These are phyloP conservation scores for Suillus americanus DNA, from an alignment of 768 basidiomycete genomes.

Conservation along the genomic window DNA sequence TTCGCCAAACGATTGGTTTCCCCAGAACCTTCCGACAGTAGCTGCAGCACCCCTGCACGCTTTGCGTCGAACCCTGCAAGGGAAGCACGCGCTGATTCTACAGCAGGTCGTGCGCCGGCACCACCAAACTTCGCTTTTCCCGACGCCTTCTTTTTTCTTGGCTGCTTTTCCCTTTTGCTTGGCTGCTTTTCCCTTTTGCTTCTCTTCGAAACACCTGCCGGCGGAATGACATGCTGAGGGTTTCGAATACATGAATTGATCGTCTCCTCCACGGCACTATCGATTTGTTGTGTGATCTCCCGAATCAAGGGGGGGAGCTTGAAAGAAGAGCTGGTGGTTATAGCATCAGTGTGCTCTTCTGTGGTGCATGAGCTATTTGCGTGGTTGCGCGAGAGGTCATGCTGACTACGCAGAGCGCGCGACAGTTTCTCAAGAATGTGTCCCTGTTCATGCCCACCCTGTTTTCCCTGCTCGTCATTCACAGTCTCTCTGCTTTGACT, in stretches of 20 bases:
- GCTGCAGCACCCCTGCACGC: background rate
- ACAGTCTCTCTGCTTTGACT: background rate
- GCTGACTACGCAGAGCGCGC: background rate
- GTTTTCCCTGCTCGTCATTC: background rate
- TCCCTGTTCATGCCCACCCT: background rate
- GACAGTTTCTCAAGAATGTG: background rate
- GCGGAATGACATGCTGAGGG: background rate
- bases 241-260: background rate
- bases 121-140: background rate
- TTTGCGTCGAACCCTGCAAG: background rate
- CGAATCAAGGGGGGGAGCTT: background rate
- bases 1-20: too few species aligned
- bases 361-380: background rate
- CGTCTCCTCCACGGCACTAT: background rate
- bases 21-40: background rate
- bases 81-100: conserved; percentile 1
- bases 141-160: background rate
- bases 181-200: background rate
- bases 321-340: background rate
- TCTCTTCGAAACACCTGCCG: background rate
- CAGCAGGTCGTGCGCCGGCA: background rate
- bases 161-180: background rate
- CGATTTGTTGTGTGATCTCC: background rate
- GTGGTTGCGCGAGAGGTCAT: background rate
- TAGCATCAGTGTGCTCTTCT: background rate